Percentiles rank a stretch among this genome's conserved stretches.
Conservation (phyloP, 1,139 yeast genomes). For the Kazachstania sp. region DNA sequence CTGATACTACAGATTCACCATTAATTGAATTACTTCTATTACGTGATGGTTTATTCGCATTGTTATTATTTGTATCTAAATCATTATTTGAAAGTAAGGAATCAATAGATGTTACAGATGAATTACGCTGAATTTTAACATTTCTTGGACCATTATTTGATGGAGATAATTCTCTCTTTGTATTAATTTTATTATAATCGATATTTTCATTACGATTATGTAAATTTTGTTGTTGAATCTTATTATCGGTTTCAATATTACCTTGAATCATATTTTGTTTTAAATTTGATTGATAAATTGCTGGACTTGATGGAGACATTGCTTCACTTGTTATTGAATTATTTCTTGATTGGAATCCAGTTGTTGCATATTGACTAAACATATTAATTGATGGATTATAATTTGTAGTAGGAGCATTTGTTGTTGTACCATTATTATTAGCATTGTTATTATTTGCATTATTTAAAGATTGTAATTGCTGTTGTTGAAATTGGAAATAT, state of each 20-base stretch:
- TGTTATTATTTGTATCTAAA: not conserved
- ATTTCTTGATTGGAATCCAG: constrained; percentile 24
- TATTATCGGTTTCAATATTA: not conserved
- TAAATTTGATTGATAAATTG: constrained; percentile 5
- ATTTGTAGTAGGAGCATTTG: not conserved
- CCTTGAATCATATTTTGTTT: not conserved
- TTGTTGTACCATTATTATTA: not conserved
- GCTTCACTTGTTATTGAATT: constrained; percentile 26
- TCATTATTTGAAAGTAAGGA: constrained; percentile 3
- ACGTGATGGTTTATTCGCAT: not conserved
- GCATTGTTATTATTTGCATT: constrained; percentile 10
- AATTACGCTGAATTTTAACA: not conserved
- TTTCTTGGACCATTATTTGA: not conserved
- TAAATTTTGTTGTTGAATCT: not conserved
- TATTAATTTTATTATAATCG: not conserved
- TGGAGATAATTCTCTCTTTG: not conserved
- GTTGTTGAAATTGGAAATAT: constrained; percentile 22
- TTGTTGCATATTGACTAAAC: constrained; percentile 20
- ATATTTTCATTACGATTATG: not conserved
- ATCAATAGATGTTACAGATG: constrained; percentile 6
- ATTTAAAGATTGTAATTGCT: constrained; percentile 5
- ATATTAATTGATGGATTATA: constrained; percentile 9
- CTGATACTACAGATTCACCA: not conserved
- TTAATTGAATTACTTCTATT: not conserved
- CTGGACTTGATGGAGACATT: constrained; percentile 23